Conservation (phyloP, 495 filamentous ascomycete genomes). For the Pyrenula massariospora region DNA sequence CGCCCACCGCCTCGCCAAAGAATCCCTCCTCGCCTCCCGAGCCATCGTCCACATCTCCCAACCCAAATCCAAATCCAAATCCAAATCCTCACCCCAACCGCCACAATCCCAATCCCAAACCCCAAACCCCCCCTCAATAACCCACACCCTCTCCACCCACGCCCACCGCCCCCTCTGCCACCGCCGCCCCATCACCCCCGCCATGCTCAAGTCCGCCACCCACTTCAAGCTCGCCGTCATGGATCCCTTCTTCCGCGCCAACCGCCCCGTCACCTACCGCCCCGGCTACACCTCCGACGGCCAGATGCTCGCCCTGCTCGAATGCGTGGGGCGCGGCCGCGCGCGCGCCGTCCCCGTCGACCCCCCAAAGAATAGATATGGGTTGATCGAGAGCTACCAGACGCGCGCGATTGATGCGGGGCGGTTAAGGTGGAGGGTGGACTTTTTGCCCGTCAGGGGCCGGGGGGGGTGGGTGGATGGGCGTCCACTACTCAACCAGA, state of each 20-base stretch:
- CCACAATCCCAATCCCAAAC: slow-evolving; percentile 5
- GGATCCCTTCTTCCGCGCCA: slow-evolving; percentile 37
- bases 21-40: slow-evolving; percentile 45
- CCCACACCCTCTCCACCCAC: background rate
- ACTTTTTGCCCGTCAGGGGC: slow-evolving; percentile 40
- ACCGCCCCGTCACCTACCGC: slow-evolving; percentile 1
- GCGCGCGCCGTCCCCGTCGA: slow-evolving; percentile 43
- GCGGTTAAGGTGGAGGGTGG: slow-evolving; percentile 49
- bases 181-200: slow-evolving; percentile 29
- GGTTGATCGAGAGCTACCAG: slow-evolving; percentile 61
- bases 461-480: slow-evolving; percentile 53
- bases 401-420: slow-evolving; percentile 58
- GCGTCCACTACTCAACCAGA: slow-evolving; percentile 28
- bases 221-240: slow-evolving; percentile 44
- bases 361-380: slow-evolving; percentile 56
- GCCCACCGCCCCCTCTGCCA: slow-evolving; percentile 23
- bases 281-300: slow-evolving; percentile 38
- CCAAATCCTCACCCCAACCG: slow-evolving; percentile 10
- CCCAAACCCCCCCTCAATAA: background rate
- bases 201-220: slow-evolving; percentile 37
- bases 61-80: slow-evolving; percentile 15
- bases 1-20: slow-evolving; percentile 41
- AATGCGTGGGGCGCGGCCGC: slow-evolving; percentile 49
- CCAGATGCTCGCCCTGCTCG: slow-evolving; percentile 55
- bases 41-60: slow-evolving; percentile 33